Percentiles rank a stretch among this genome's conserved stretches.
Conservation (phyloP, 495 filamentous ascomycete species). For the Neurospora sp. region DNA sequence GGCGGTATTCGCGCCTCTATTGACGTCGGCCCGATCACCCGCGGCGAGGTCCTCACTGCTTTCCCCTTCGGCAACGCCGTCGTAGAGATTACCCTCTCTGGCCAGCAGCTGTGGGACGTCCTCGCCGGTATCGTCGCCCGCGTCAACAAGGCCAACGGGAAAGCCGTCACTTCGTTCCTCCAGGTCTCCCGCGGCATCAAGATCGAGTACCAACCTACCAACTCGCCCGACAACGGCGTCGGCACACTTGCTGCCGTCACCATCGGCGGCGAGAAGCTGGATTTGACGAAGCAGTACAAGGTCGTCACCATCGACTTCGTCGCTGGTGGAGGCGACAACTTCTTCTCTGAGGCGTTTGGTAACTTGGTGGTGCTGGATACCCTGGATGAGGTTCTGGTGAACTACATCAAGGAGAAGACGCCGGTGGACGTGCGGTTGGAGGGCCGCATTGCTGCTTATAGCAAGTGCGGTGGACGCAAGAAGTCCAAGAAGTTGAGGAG, state of each 20-base stretch:
- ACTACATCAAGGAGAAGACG: conserved; percentile 32
- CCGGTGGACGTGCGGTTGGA: conserved; percentile 41
- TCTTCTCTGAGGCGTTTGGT: conserved; percentile 25
- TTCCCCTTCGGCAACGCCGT: conserved; percentile 51
- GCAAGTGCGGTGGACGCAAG: conserved; percentile 1
- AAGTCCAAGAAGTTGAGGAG: background rate
- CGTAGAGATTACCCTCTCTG: conserved; percentile 35
- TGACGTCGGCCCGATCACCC: conserved; percentile 39
- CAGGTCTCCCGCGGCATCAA: conserved; percentile 41
- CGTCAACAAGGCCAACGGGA: conserved; percentile 37
- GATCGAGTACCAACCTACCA: conserved; percentile 35
- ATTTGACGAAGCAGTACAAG: conserved; percentile 29
- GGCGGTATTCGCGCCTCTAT: conserved; percentile 50
- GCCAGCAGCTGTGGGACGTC: conserved; percentile 37
- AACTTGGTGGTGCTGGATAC: conserved; percentile 36
- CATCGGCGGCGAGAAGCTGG: conserved; percentile 30
- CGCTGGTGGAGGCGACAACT: conserved; percentile 46
- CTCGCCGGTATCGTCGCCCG: conserved; percentile 39
- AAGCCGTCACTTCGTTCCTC: conserved; percentile 38
- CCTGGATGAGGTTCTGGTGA: conserved; percentile 40
- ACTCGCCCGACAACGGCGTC: conserved; percentile 12
- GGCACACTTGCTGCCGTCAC: conserved; percentile 29
- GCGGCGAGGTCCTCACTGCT: conserved; percentile 43
- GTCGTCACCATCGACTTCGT: conserved; percentile 48
- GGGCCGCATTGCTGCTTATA: conserved; percentile 30